A percentile compares a stretch with the other conserved stretches of the same genome.
phyloP scores from a whole-genome alignment of 73 alveolate genomes.

The Tetrahymena borealis region DNA sequence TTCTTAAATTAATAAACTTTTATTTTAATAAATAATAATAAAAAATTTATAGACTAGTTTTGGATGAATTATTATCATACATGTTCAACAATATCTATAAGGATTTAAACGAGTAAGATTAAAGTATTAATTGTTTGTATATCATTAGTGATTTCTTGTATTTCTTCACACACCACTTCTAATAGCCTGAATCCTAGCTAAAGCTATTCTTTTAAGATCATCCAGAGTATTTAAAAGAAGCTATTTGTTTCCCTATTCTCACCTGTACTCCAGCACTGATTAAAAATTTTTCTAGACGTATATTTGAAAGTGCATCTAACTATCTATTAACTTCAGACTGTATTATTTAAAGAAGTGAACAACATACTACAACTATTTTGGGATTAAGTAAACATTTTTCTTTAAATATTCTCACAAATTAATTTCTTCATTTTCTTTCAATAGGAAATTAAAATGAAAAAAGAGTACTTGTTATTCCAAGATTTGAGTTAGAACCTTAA shows the following conservation, averaged over 20 bases:
- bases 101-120: neutral
- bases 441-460: no score
- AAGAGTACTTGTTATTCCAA: no score
- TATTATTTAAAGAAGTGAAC: neutral
- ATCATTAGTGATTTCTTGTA: neutral
- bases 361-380: neutral
- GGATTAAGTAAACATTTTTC: neutral
- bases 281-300: neutral
- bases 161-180: neutral
- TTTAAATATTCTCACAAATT: no score
- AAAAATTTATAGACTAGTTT: neutral
- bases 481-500: neutral
- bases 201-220: neutral
- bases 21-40: neutral
- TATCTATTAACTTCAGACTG: neutral
- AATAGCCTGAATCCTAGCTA: neutral
- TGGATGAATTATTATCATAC: neutral
- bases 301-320: neutral
- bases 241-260: neutral
- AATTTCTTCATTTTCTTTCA: no score
- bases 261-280: neutral
- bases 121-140: neutral
- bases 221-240: neutral
- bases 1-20: no score
- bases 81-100: neutral